Conservation (phyloP, 2,329 filamentous ascomycete species). For the Lachnellula hyalina region DNA sequence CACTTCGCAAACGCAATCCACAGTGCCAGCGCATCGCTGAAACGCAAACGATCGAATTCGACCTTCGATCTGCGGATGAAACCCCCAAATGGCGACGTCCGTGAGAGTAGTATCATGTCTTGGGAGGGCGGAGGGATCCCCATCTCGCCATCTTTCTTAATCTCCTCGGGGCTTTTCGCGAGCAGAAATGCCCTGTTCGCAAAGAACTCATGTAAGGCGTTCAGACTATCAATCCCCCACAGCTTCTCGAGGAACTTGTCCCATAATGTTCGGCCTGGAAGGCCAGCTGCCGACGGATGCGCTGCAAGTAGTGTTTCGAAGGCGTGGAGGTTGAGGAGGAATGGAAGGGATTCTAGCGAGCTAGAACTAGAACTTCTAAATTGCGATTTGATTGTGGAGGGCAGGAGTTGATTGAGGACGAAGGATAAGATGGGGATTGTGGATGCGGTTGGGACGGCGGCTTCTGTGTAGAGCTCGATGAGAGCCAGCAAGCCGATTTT, state of each 20-base stretch:
- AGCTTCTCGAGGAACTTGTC: constrained; percentile 76
- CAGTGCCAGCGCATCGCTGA: constrained; percentile 69
- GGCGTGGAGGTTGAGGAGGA: constrained; percentile 51
- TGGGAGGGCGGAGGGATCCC: constrained; percentile 43
- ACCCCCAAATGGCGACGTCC: constrained; percentile 72
- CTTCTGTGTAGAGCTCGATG: constrained; percentile 74
- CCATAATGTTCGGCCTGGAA: constrained; percentile 80
- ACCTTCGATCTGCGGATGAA: constrained; percentile 73
- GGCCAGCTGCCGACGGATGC: constrained; percentile 46
- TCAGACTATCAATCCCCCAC: constrained; percentile 78
- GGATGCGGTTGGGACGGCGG: constrained; percentile 61
- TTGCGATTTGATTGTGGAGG: constrained; percentile 34
- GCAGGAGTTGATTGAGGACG: constrained; percentile 65
- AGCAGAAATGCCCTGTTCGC: constrained; percentile 52
- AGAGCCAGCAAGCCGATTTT: constrained; percentile 80
- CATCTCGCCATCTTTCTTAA: constrained; percentile 48
- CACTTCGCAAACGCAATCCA: constrained; percentile 83
- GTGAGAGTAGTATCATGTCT: constrained; percentile 57
- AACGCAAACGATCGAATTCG: constrained; percentile 76
- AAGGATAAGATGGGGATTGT: constrained; percentile 74
- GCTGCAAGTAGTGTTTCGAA: constrained; percentile 54
- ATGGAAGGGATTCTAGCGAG: constrained; percentile 13
- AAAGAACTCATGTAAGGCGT: constrained; percentile 77
- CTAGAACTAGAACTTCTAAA: constrained; percentile 3
- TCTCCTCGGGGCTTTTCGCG: constrained; percentile 56